Evolutionary conservation across 257 asterid species (phyloP).

Genomic region (Thymus mandschuricus): DNA sequence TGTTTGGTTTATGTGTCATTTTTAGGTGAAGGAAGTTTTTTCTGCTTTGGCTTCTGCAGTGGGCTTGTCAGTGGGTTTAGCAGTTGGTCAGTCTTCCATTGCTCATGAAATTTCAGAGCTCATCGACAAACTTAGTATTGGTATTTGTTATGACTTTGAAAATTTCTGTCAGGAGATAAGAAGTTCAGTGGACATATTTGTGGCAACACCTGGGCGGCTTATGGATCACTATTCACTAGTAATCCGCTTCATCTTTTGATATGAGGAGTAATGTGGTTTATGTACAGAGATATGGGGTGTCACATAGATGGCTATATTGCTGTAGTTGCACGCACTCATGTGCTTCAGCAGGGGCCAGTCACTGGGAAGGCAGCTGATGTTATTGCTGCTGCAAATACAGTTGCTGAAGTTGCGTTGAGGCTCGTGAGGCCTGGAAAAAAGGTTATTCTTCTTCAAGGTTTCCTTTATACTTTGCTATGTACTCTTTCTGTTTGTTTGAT

Average conservation of each 20-base stretch:
- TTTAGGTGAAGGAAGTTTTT: conserved; percentile 87
- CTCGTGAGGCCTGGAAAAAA: conserved; percentile 93
- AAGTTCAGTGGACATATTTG: conserved; percentile 88
- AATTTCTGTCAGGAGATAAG: conserved; percentile 47
- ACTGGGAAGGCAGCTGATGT: conserved; percentile 96
- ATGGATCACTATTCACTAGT: conserved; percentile 76
- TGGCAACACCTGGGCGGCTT: conserved; percentile 95
- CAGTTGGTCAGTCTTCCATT: conserved; percentile 94
- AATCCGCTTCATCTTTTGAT: background rate
- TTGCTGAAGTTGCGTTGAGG: conserved; percentile 94
- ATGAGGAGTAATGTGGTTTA: conserved; percentile 25
- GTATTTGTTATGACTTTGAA: conserved; percentile 53
- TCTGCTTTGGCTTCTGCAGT: conserved; percentile 87
- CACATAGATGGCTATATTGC: conserved; percentile 98
- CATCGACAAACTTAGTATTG: conserved; percentile 61
- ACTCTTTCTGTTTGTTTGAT: background rate
- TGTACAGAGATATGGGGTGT: conserved; percentile 93
- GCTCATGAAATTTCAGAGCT: conserved; percentile 85
- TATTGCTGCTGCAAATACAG: conserved; percentile 92
- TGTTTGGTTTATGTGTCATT: conserved; percentile 23
- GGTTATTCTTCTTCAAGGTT: conserved; percentile 42
- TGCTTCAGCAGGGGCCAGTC: conserved; percentile 79
- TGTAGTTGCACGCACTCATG: conserved; percentile 89
- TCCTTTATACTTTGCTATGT: background rate
- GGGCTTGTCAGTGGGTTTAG: conserved; percentile 92